Evolutionary conservation across 768 basidiomycete genomes (phyloP).

Genomic region (Lactarius pseudohatsudake): DNA sequence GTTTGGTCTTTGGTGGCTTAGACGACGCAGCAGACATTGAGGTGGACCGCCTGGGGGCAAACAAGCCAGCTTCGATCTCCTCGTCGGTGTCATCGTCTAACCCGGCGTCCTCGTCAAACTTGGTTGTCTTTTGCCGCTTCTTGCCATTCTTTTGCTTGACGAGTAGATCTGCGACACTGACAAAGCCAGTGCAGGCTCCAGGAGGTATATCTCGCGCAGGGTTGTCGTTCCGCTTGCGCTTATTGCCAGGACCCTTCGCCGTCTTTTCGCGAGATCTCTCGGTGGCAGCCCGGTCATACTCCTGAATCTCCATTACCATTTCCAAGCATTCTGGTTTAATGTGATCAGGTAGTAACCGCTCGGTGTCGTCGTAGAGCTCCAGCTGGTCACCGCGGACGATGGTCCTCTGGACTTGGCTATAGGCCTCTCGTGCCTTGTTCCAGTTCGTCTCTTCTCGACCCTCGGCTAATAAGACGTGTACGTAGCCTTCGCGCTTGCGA

Average conservation of each 20-base stretch:
- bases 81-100: conserved; percentile 68
- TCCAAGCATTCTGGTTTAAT: conserved; percentile 76
- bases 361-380: conserved; percentile 91
- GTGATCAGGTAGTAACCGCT: conserved; percentile 77
- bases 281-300: conserved; percentile 54
- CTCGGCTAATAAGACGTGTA: conserved; percentile 91
- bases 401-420: conserved; percentile 84
- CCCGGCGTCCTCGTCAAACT: conserved; percentile 50
- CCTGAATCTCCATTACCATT: conserved; percentile 79
- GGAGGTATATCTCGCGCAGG: conserved; percentile 67
- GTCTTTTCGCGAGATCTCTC: conserved; percentile 38
- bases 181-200: conserved; percentile 71
- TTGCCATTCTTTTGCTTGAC: conserved; percentile 46
- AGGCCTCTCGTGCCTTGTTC: conserved; percentile 81
- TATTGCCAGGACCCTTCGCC: conserved; percentile 41
- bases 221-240: conserved; percentile 72
- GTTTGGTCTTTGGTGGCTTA: conserved; percentile 37
- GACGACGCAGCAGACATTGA: conserved; percentile 43
- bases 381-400: conserved; percentile 85
- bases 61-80: conserved; percentile 61
- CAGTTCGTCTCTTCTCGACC: conserved; percentile 89
- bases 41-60: conserved; percentile 50
- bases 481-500: conserved; percentile 82
- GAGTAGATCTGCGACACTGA: conserved; percentile 63
- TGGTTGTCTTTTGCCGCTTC: conserved; percentile 42